Evolutionary conservation across 2,329 filamentous ascomycete species (phyloP).

Genomic region (Aspergillus sp.): DNA sequence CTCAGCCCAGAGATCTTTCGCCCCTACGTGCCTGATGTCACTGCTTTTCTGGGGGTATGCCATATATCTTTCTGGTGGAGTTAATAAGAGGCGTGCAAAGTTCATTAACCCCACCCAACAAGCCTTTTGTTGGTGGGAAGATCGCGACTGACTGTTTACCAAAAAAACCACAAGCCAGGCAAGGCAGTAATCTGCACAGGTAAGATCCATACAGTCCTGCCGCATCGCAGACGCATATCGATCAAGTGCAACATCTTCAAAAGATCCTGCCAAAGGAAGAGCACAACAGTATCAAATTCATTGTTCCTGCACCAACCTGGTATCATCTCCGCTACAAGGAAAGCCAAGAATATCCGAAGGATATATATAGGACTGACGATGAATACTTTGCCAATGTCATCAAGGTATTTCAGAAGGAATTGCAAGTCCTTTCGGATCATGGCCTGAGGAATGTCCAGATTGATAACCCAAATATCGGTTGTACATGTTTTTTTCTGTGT

Average conservation of each 20-base stretch:
- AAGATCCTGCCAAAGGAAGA: conserved; percentile 44
- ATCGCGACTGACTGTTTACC: not conserved
- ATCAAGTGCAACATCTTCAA: conserved; percentile 45
- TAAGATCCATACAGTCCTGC: not conserved
- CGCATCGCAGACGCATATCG: not conserved
- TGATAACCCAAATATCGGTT: conserved; percentile 49
- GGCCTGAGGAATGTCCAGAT: conserved; percentile 54
- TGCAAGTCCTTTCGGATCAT: conserved; percentile 49
- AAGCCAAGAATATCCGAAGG: conserved; percentile 43
- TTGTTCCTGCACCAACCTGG: conserved; percentile 52
- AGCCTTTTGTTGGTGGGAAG: too few species aligned
- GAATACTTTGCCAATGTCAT: conserved; percentile 55
- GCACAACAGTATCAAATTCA: conserved; percentile 55
- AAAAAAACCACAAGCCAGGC: not conserved
- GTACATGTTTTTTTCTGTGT: conserved; percentile 32
- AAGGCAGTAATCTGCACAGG: conserved; percentile 27
- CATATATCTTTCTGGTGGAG: too few species aligned
- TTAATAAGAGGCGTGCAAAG: too few species aligned
- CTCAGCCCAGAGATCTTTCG: not conserved
- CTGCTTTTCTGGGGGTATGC: conserved; percentile 1
- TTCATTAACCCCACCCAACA: too few species aligned
- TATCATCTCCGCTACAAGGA: conserved; percentile 52
- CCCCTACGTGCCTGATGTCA: conserved; percentile 2
- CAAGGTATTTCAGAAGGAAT: conserved; percentile 50
- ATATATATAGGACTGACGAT: conserved; percentile 44